Base-by-base conservation (phyloP, 176 grass and related monocot species). In the Oryza rufipogon region DNA sequence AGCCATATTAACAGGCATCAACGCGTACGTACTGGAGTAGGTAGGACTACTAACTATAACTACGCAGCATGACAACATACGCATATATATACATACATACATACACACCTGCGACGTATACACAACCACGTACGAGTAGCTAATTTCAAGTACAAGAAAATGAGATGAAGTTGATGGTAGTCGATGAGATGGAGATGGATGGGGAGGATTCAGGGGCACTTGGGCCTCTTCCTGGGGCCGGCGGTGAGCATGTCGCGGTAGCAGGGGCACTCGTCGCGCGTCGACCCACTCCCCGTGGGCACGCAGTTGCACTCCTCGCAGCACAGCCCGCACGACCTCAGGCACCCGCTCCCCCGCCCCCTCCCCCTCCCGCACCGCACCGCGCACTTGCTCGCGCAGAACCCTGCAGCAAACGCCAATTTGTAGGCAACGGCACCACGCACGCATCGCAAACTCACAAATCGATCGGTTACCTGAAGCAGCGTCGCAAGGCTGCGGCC, bases 251-350 rank as follows among this genome's bases (percentile, higher is more conserved):
- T 92, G 87, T 89, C 81, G 70, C 80, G 84, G 81, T 92, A 92
- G 91, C 91, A 92, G 65, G 91, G 91, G 87, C 91, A 90, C 77
- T 92, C 91, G 71, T 87, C 77, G 77, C 23, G 23, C 48, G 30
- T 32, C 30, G n/a, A 36, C 76, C 33, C 61, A 2, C 44, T 64
- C 30, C 52, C 70, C 44, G 87, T 78, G 0, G 91, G 91, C 80
- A 92, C 91, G 91, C 91, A 92, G 66, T 68, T 87, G 87, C 91
- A 92, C 71, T 92, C 91, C 80, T 77, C 87, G 87, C 87, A 92
- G 87, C 87, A 92, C 11, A 90, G 42, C 2, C 84, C 91, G 76
- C 87, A 92, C 61, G 23, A 10, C 72, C 58, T 70, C 60, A 92
- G 75, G 91, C 91, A 92, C 38, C 19, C 65, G 46, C 45, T 38